Conservation (phyloP, 164 flowering plant species). For the Dillenia turbinata region DNA sequence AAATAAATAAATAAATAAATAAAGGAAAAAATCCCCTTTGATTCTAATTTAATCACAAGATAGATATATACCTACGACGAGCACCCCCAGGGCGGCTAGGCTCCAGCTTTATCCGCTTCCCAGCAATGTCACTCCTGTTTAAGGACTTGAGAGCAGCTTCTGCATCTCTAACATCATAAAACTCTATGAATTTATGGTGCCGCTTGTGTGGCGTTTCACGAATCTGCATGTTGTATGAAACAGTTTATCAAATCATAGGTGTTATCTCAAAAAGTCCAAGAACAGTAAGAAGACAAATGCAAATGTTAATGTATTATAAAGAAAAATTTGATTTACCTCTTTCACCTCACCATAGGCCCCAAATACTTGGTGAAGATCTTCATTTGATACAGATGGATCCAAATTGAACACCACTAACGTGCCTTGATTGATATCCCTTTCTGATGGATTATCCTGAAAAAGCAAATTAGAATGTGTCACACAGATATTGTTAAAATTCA, state of each 20-base stretch:
- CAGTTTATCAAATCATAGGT: conserved; percentile 3
- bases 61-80: conserved; percentile 66
- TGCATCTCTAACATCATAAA: conserved; percentile 96
- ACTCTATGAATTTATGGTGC: conserved; percentile 95
- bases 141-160: conserved; percentile 86
- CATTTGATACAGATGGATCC: conserved; percentile 93
- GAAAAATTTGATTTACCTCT: conserved; percentile 52
- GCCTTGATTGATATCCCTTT: conserved; percentile 95
- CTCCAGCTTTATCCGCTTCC: conserved; percentile 94
- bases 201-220: conserved; percentile 97
- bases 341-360: conserved; percentile 94
- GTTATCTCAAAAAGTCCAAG: background rate
- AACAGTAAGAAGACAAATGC: background rate
- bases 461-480: conserved; percentile 2
- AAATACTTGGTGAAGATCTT: conserved; percentile 78
- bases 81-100: conserved; percentile 99
- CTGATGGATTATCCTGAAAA: conserved; percentile 88
- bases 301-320: background rate
- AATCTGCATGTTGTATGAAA: conserved; percentile 39
- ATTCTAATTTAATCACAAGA: too few relatives aligned
- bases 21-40: too few relatives aligned
- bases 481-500: background rate
- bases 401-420: conserved; percentile 91
- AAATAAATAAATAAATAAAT: too few relatives aligned
- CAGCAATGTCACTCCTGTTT: conserved; percentile 95